These are phyloP conservation scores for Rubroshorea leprosula DNA, from an alignment of 345 rosid species.

Conservation along the genomic window DNA sequence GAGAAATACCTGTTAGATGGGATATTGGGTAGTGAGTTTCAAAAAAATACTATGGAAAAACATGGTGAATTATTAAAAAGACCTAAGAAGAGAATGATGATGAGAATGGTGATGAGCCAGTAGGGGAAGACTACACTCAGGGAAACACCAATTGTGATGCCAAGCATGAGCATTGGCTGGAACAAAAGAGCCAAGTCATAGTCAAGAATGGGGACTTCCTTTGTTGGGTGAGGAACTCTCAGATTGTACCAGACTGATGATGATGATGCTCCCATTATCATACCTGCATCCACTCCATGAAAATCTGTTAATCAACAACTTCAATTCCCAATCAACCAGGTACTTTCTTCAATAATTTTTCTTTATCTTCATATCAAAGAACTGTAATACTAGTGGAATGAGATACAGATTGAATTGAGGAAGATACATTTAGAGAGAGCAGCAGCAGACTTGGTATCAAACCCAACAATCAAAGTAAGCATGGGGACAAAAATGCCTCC, in stretches of 20 bases:
- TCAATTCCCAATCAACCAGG: background rate
- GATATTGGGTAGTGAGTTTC: background rate
- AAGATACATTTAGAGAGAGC: constrained; percentile 84
- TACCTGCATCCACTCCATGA: constrained; percentile 44
- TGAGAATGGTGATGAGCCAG: constrained; percentile 91
- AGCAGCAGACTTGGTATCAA: constrained; percentile 93
- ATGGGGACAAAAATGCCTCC: constrained; percentile 97
- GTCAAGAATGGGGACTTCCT: constrained; percentile 81
- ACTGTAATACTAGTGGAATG: too few relatives aligned
- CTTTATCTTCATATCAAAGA: too few relatives aligned
- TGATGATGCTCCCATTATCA: constrained; percentile 96
- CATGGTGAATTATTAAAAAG: background rate
- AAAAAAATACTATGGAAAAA: background rate
- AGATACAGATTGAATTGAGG: background rate
- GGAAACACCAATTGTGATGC: constrained; percentile 84
- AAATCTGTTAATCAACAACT: background rate
- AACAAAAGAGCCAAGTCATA: constrained; percentile 84
- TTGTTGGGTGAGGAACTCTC: constrained; percentile 78
- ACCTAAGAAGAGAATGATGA: constrained; percentile 84
- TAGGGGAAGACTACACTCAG: constrained; percentile 92
- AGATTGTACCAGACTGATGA: constrained; percentile 94
- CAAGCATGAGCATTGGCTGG: constrained; percentile 93
- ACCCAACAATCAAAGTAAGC: constrained; percentile 87
- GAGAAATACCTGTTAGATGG: background rate
- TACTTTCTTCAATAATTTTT: too few relatives aligned